Percentiles rank a stretch among this genome's conserved stretches.
These are phyloP conservation scores for Prototheca cutis DNA, from an alignment of 163 green algal genomes.

Conservation along the genomic window DNA sequence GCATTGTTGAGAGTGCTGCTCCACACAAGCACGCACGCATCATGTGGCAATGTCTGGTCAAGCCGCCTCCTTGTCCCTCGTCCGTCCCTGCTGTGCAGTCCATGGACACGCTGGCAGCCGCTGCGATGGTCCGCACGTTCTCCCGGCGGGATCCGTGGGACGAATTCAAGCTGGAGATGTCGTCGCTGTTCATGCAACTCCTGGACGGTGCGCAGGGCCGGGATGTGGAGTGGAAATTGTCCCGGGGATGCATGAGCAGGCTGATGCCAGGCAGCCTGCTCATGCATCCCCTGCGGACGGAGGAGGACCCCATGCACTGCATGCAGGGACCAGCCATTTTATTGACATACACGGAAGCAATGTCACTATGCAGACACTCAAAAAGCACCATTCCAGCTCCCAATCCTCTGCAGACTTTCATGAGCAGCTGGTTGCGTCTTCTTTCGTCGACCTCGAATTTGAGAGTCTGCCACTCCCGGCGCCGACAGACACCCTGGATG, in stretches of 20 bases:
- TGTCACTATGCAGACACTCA: neutral
- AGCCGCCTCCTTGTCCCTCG: neutral
- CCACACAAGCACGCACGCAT: neutral
- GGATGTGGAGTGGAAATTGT: no score
- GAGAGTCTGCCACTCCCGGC: neutral
- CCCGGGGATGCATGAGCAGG: no score
- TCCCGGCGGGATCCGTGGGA: constrained; percentile 11
- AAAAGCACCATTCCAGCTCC: neutral
- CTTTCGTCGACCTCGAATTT: neutral
- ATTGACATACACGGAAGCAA: neutral
- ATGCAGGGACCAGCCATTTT: neutral
- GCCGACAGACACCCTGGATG: no score
- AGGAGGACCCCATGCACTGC: no score
- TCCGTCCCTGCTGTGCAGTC: constrained; percentile 7
- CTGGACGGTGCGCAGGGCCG: constrained; percentile 5
- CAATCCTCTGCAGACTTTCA: constrained; percentile 9
- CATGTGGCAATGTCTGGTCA: no score
- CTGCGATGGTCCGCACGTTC: constrained; percentile 8
- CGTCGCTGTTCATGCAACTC: constrained; percentile 7
- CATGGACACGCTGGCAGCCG: neutral
- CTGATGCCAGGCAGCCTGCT: no score
- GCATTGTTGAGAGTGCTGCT: no score
- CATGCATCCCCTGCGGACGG: no score
- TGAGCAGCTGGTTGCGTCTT: neutral
- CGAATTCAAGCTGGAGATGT: constrained; percentile 21